Percentiles rank a stretch among this genome's conserved stretches.
Conservation (phyloP, 2,329 filamentous ascomycete genomes). For the Thielaviopsis punctulata region DNA sequence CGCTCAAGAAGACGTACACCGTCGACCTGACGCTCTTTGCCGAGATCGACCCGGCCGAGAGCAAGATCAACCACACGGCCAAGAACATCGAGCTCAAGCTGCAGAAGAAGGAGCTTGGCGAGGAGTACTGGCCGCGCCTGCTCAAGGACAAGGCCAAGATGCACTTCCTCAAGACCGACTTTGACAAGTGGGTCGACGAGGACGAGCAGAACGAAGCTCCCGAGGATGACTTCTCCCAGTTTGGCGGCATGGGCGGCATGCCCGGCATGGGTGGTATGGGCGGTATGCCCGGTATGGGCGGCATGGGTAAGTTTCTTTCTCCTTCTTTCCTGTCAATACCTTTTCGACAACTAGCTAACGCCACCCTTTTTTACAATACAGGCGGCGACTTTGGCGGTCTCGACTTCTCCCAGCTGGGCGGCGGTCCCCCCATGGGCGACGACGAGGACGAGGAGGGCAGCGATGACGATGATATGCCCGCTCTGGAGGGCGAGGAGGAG, state of each 20-base stretch:
- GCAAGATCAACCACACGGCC: conserved; percentile 73
- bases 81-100: conserved; percentile 83
- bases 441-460: conserved; percentile 34
- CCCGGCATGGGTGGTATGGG: conserved; percentile 38
- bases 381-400: conserved; percentile 64
- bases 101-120: conserved; percentile 90
- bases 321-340: not conserved
- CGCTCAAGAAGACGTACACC: conserved; percentile 73
- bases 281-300: conserved; percentile 39
- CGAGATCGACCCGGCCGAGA: conserved; percentile 74
- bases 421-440: conserved; percentile 26
- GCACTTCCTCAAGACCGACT: conserved; percentile 96
- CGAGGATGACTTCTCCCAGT: conserved; percentile 63
- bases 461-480: conserved; percentile 64
- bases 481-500: conserved; percentile 49
- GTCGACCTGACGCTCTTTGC: conserved; percentile 75
- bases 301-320: conserved; percentile 21
- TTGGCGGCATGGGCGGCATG: conserved; percentile 40
- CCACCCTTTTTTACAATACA: not conserved
- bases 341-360: not conserved
- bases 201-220: conserved; percentile 87
- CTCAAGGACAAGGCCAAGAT: conserved; percentile 79
- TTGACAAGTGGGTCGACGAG: conserved; percentile 98
- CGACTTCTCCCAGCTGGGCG: conserved; percentile 83
- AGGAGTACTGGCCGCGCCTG: conserved; percentile 90